Evolutionary conservation across 2,329 filamentous ascomycete genomes (phyloP).

Genomic region (Neofusicoccum sp.): DNA sequence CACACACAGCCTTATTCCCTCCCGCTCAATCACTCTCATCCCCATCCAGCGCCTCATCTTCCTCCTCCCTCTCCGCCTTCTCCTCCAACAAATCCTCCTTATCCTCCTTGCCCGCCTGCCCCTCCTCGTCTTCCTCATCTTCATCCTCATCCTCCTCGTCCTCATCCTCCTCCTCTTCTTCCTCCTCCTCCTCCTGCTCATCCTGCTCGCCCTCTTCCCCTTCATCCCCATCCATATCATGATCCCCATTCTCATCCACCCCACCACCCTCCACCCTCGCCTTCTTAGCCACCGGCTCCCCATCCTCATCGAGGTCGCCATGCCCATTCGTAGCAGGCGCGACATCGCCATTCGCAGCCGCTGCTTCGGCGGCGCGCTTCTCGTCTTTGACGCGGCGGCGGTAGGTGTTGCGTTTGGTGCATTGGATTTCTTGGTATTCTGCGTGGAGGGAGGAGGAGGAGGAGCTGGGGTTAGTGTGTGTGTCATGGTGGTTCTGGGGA

Average conservation of each 20-base stretch:
- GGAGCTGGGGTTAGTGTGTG: slow-evolving; percentile 16
- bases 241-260: slow-evolving; percentile 28
- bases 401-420: slow-evolving; percentile 72
- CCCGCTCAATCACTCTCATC: slow-evolving; percentile 42
- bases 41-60: slow-evolving; percentile 56
- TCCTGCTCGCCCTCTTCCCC: slow-evolving; percentile 41
- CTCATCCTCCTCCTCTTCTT: slow-evolving; percentile 46
- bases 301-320: slow-evolving; percentile 5
- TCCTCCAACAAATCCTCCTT: slow-evolving; percentile 51
- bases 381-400: slow-evolving; percentile 67
- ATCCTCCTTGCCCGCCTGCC: slow-evolving; percentile 54
- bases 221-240: slow-evolving; percentile 38
- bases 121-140: slow-evolving; percentile 54
- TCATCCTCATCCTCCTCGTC: slow-evolving; percentile 49
- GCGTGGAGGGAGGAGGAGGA: background rate
- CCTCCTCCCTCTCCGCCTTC: slow-evolving; percentile 43
- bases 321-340: slow-evolving; percentile 19
- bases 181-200: slow-evolving; percentile 45
- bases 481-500: background rate
- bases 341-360: background rate
- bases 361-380: slow-evolving; percentile 43
- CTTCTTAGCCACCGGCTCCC: slow-evolving; percentile 18
- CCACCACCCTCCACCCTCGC: slow-evolving; percentile 23
- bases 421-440: slow-evolving; percentile 73
- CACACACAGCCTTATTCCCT: background rate